These are phyloP conservation scores for Eustoma russellianum DNA, from an alignment of 257 asterid genomes.

Conservation along the genomic window DNA sequence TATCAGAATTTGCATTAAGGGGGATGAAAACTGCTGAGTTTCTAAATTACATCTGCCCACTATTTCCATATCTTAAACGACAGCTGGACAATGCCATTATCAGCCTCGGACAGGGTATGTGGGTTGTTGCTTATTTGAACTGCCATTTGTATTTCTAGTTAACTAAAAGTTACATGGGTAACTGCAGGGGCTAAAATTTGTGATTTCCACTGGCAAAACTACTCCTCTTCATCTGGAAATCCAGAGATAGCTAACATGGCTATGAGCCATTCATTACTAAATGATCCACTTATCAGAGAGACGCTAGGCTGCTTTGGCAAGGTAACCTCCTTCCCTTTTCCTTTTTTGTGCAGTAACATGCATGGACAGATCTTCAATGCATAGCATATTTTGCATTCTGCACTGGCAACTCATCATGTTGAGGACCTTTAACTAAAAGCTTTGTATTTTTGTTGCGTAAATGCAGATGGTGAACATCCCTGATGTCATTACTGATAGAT, in stretches of 20 bases:
- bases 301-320: constrained; percentile 74
- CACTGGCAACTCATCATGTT: background rate
- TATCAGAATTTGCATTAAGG: constrained; percentile 28
- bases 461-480: constrained; percentile 53
- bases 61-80: constrained; percentile 52
- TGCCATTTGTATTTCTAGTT: constrained; percentile 11
- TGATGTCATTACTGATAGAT: constrained; percentile 45
- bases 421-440: background rate
- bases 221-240: constrained; percentile 48
- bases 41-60: constrained; percentile 37
- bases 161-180: constrained; percentile 21
- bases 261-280: constrained; percentile 35
- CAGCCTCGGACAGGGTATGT: constrained; percentile 53
- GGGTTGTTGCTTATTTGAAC: constrained; percentile 12
- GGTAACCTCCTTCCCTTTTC: constrained; percentile 27
- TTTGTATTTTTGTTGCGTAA: constrained; percentile 11
- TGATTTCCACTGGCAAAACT: constrained; percentile 68
- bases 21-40: constrained; percentile 36
- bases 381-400: background rate
- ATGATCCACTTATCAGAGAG: constrained; percentile 47
- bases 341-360: constrained; percentile 1
- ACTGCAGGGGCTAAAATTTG: constrained; percentile 52
- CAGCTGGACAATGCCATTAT: constrained; percentile 46
- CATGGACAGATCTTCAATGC: background rate
- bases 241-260: constrained; percentile 37